These are phyloP conservation scores for Caryopteris hybrid DNA, from an alignment of 305 asterid species.

Conservation along the genomic window DNA sequence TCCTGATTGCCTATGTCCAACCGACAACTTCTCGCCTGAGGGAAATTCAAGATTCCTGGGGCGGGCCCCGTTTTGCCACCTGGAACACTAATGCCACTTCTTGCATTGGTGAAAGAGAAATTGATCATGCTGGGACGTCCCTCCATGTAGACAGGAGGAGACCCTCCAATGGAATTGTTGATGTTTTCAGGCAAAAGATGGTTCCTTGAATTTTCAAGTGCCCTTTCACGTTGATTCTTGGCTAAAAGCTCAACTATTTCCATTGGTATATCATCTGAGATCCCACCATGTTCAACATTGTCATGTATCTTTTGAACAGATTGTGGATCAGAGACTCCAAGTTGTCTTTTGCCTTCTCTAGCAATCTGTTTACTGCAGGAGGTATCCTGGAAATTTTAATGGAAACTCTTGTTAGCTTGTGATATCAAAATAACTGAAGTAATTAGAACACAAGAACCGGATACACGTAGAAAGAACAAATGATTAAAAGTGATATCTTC, in stretches of 20 bases:
- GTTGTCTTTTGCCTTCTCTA: slow-evolving; percentile 31
- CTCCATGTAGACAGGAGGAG: slow-evolving; percentile 27
- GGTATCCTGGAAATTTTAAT: slow-evolving; percentile 30
- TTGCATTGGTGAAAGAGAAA: slow-evolving; percentile 18
- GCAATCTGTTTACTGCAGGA: slow-evolving; percentile 22
- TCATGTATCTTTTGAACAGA: no score
- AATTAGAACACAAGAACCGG: background rate
- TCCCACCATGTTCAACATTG: slow-evolving; percentile 28
- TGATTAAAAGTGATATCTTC: no score
- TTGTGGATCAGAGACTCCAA: slow-evolving; percentile 21
- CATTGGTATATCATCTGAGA: slow-evolving; percentile 79
- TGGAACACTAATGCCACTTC: no score
- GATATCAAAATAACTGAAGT: background rate
- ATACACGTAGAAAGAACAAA: no score
- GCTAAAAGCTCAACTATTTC: slow-evolving; percentile 85
- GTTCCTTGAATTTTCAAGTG: slow-evolving; percentile 32
- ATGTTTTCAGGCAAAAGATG: slow-evolving; percentile 18
- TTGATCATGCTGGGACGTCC: slow-evolving; percentile 16
- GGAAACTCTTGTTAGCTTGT: slow-evolving; percentile 10
- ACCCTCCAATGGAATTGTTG: slow-evolving; percentile 13
- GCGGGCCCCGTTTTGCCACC: no score
- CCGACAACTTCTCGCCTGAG: no score
- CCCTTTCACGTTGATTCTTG: slow-evolving; percentile 55
- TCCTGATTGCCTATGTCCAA: slow-evolving; percentile 18
- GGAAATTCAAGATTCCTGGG: no score